These are phyloP conservation scores for Epithemia pelagica DNA, from an alignment of 108 stramenopile genomes.

Conservation along the genomic window DNA sequence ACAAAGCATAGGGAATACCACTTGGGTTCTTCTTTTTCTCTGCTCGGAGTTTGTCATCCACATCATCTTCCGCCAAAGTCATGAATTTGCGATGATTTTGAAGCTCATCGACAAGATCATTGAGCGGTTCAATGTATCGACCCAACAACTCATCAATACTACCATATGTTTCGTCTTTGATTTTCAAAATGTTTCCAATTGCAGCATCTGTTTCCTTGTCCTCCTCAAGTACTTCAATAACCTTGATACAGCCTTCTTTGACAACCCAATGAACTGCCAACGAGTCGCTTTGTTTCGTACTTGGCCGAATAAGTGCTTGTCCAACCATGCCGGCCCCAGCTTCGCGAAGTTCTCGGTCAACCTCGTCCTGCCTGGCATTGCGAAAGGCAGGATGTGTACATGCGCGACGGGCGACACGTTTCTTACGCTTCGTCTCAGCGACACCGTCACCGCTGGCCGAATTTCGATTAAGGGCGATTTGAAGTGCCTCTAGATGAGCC, in stretches of 20 bases:
- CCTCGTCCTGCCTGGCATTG: slow-evolving; percentile 60
- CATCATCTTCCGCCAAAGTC: slow-evolving; percentile 66
- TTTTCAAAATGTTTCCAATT: slow-evolving; percentile 71
- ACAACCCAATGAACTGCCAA: slow-evolving; percentile 84
- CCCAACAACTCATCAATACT: slow-evolving; percentile 87
- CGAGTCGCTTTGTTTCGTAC: slow-evolving; percentile 71
- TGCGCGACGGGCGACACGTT: slow-evolving; percentile 69
- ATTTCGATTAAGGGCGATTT: slow-evolving; percentile 34
- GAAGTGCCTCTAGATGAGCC: slow-evolving; percentile 60
- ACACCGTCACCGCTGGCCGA: slow-evolving; percentile 40
- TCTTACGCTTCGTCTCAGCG: slow-evolving; percentile 27
- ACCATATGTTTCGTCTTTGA: slow-evolving; percentile 76
- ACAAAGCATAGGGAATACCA: slow-evolving; percentile 64
- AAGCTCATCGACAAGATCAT: slow-evolving; percentile 79
- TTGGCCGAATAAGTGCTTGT: slow-evolving; percentile 78
- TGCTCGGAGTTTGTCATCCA: slow-evolving; percentile 57
- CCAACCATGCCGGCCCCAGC: slow-evolving; percentile 75
- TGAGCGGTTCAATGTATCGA: slow-evolving; percentile 82
- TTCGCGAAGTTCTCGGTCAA: slow-evolving; percentile 63
- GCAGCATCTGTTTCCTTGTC: slow-evolving; percentile 84
- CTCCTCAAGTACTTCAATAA: slow-evolving; percentile 79
- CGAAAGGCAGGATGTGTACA: slow-evolving; percentile 87
- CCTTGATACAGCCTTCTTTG: slow-evolving; percentile 67
- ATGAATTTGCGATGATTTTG: slow-evolving; percentile 75
- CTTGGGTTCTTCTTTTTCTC: slow-evolving; percentile 52